Evolutionary conservation across 192 early-diverging fungal species (phyloP).

Genomic region (Paraglomus brasilianum): DNA sequence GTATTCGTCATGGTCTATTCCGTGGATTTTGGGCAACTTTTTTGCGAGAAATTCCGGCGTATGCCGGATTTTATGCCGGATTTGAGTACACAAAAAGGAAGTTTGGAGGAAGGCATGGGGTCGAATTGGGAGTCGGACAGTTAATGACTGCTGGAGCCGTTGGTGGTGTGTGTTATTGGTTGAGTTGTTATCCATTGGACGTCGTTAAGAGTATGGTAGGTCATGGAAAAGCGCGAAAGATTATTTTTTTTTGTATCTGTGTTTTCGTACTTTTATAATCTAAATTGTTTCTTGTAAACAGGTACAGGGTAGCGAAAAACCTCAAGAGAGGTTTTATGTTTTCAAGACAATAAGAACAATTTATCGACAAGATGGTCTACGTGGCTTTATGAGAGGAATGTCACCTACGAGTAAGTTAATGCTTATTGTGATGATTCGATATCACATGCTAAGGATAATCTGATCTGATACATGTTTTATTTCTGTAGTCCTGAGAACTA

Average conservation of each 20-base stretch:
- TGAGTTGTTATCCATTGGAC: constrained; percentile 81
- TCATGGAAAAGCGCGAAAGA: not conserved
- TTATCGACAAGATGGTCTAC: constrained; percentile 53
- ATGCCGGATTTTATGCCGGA: constrained; percentile 83
- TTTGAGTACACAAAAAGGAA: constrained; percentile 80
- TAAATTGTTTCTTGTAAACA: constrained; percentile 9
- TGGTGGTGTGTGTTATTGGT: constrained; percentile 82
- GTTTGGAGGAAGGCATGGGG: constrained; percentile 53
- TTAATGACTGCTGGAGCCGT: constrained; percentile 80
- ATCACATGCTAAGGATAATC: not conserved
- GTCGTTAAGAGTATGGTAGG: constrained; percentile 74
- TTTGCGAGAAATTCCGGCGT: constrained; percentile 75
- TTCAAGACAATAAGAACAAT: constrained; percentile 51
- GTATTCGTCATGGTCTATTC: constrained; percentile 69
- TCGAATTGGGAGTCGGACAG: constrained; percentile 46
- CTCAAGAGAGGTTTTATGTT: constrained; percentile 61
- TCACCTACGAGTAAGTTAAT: constrained; percentile 44
- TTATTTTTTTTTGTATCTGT: not conserved
- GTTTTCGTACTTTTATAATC: not conserved
- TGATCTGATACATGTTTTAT: not conserved
- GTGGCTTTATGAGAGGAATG: constrained; percentile 67
- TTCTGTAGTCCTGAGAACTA: constrained; percentile 41
- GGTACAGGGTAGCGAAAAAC: constrained; percentile 66
- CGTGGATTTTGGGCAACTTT: constrained; percentile 83
- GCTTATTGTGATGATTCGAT: not conserved